phyloP scores from a whole-genome alignment of 768 basidiomycete genomes.

The Thelephora aurantiotincta region DNA sequence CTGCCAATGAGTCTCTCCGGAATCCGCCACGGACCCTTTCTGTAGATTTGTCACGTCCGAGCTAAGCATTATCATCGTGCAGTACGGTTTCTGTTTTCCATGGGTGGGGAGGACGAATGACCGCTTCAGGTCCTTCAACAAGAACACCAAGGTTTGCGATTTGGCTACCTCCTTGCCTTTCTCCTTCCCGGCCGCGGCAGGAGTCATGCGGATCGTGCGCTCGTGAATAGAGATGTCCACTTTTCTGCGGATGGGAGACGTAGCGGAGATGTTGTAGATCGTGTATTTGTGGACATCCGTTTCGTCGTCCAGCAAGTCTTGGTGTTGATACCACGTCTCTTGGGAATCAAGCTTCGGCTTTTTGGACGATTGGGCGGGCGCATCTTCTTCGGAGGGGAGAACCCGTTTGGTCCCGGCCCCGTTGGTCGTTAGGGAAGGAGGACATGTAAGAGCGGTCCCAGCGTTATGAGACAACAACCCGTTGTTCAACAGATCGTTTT shows the following conservation, averaged over 20 bases:
- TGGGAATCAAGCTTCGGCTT: no score
- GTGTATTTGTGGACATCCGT: conserved; percentile 36
- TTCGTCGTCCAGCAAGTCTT: conserved; percentile 3
- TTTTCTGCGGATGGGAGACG: conserved; percentile 66
- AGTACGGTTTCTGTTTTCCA: conserved; percentile 57
- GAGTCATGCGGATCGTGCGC: conserved; percentile 32
- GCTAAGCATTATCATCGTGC: conserved; percentile 54
- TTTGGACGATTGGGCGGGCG: no score
- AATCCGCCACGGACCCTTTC: conserved; percentile 18
- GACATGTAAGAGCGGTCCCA: no score
- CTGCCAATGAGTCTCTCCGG: conserved; percentile 18
- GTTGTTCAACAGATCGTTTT: no score
- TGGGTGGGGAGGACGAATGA: conserved; percentile 65
- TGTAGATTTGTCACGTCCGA: conserved; percentile 27
- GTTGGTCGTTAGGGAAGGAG: no score
- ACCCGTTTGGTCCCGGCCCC: no score
- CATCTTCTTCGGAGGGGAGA: no score
- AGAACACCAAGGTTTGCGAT: background rate
- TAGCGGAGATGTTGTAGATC: conserved; percentile 50
- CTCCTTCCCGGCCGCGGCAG: conserved; percentile 8
- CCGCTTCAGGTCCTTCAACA: conserved; percentile 25
- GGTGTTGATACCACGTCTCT: no score
- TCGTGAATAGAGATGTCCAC: conserved; percentile 47
- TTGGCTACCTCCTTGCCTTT: background rate
- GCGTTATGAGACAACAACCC: no score